Evolutionary conservation across 2,329 filamentous ascomycete genomes (phyloP), one percentile per base, ranked within the genome.

Genomic region (Verticillium nonalfalfae): DNA sequence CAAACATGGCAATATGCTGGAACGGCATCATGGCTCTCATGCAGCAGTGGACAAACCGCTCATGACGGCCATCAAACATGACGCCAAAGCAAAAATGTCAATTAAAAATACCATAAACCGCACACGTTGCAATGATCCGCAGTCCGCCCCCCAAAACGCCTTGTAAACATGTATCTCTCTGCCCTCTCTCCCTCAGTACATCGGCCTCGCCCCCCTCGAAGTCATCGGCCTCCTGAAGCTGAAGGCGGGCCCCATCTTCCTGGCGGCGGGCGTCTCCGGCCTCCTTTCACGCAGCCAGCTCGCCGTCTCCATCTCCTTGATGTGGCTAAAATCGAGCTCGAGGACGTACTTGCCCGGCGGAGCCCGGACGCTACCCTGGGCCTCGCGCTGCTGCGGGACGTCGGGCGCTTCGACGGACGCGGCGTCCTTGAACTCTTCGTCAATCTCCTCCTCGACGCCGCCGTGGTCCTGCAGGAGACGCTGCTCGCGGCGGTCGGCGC

Each of bases 351-450:
- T 58, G 26, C 45, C 45, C n/a, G 18, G 45, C 7, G 45, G n/a
- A 18, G 45, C 10, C 45, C 18, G 21, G 18, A 52, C 45, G 45
- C 45, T 52, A 7, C 45, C 45, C 45, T 52, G 6, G 18, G 11
- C 6, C 5, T 45, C 15, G 39, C 15, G 39, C 7, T 21, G 18
- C 45, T 31, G 26, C 45, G n/a, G n/a, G n/a, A 11, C 45, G 26
- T 52, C 45, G 45, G n/a, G 35, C 35, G 9, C 45, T 7, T 52
- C 45, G 45, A 63, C 63, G 61, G 61, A 58, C 3, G n/a, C 38
- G 26, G 45, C 18, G 61, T 64, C 61, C 33, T 64, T 59, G 39
- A 35, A 58, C 21, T 40, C 38, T 9, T 52, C 45, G 45, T 52
- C 45, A 10, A 52, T 52, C 45, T 52, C 45, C 18, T 52, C 45